phyloP scores from a whole-genome alignment of 306 rosid species.

The Parietaria judaica region DNA sequence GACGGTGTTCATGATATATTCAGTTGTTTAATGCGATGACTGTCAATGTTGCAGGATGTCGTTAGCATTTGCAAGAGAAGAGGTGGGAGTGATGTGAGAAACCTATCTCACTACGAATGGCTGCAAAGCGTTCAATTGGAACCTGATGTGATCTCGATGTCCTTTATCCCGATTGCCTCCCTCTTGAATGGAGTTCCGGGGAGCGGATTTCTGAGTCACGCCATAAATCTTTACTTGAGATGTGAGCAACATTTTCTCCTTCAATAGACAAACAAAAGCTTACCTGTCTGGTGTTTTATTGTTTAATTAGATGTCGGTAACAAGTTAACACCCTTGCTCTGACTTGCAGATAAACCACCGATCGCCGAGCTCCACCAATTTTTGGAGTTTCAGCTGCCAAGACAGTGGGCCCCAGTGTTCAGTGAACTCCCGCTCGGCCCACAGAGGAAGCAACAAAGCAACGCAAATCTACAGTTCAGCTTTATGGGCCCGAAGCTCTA shows the following conservation, averaged over 20 bases:
- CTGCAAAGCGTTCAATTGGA: constrained; percentile 73
- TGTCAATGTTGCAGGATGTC: constrained; percentile 46
- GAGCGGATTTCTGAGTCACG: constrained; percentile 98
- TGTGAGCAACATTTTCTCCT: constrained; percentile 47
- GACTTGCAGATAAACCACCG: constrained; percentile 83
- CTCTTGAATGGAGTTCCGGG: constrained; percentile 89
- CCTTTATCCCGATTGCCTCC: constrained; percentile 90
- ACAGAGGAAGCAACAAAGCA: constrained; percentile 66
- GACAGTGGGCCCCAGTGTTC: constrained; percentile 99
- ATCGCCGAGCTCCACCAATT: constrained; percentile 92
- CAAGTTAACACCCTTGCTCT: constrained; percentile 14
- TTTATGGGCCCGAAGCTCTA: constrained; percentile 88
- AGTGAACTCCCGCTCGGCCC: constrained; percentile 99
- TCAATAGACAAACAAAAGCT: not conserved
- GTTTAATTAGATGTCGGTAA: not conserved
- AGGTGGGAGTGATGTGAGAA: constrained; percentile 65
- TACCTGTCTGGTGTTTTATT: constrained; percentile 8
- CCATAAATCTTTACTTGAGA: constrained; percentile 91
- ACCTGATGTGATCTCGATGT: constrained; percentile 94
- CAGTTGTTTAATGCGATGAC: no score
- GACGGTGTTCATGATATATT: constrained; percentile 21
- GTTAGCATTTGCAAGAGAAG: constrained; percentile 68
- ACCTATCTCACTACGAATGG: constrained; percentile 70
- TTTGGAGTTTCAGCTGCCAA: constrained; percentile 94
- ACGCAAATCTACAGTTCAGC: constrained; percentile 85